These are phyloP conservation scores for Cyclotella kingstonii DNA, from an alignment of 108 stramenopile species.

Conservation along the genomic window DNA sequence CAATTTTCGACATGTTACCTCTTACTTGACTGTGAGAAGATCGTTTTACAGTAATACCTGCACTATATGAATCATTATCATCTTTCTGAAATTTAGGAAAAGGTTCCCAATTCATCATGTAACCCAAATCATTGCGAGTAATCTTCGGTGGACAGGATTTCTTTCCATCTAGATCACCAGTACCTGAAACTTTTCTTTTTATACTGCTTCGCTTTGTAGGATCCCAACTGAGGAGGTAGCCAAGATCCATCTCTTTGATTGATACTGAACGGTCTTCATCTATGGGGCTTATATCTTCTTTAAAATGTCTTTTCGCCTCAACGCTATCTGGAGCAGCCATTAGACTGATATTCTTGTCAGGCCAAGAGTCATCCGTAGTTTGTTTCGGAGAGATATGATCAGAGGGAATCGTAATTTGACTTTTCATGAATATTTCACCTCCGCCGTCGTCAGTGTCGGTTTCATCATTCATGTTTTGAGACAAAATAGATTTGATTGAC, in stretches of 20 bases:
- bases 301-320: slow-evolving; percentile 15
- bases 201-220: slow-evolving; percentile 29
- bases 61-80: background rate
- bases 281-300: slow-evolving; percentile 43
- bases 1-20: slow-evolving; percentile 42
- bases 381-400: background rate
- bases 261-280: slow-evolving; percentile 31
- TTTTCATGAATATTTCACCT: background rate
- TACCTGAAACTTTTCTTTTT: slow-evolving; percentile 19
- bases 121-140: slow-evolving; percentile 76
- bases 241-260: slow-evolving; percentile 60
- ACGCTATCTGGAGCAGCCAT: slow-evolving; percentile 13
- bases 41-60: background rate
- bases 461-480: slow-evolving; percentile 25
- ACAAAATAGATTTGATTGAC: slow-evolving; percentile 32
- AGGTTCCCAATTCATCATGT: slow-evolving; percentile 90
- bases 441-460: slow-evolving; percentile 8
- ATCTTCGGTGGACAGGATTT: slow-evolving; percentile 35
- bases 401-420: background rate
- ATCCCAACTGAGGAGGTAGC: slow-evolving; percentile 85
- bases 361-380: background rate
- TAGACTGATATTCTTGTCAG: background rate
- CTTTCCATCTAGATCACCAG: slow-evolving; percentile 12
- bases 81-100: slow-evolving; percentile 28
- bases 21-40: background rate